A percentile compares a stretch with the other conserved stretches of the same genome.
Evolutionary conservation across 2,329 filamentous ascomycete species (phyloP).

Genomic region (Eutypella sp.): DNA sequence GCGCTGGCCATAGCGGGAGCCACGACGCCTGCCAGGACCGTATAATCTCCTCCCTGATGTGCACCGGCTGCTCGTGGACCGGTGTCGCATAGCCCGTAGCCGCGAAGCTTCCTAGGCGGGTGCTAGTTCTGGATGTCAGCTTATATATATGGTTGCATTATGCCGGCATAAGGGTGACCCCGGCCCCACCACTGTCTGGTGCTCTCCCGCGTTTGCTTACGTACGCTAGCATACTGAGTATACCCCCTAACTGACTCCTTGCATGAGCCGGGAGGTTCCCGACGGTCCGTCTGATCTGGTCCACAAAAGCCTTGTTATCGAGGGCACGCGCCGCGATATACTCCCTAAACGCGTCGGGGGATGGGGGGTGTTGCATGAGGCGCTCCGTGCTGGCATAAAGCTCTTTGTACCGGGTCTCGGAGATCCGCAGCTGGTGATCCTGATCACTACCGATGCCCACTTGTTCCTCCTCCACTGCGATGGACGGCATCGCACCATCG

Average conservation of each 20-base stretch:
- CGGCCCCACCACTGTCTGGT: neutral
- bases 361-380: slow-evolving; percentile 33
- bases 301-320: slow-evolving; percentile 47
- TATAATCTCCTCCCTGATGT: slow-evolving; percentile 57
- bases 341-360: slow-evolving; percentile 39
- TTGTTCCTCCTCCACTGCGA: slow-evolving; percentile 37
- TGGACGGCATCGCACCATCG: slow-evolving; percentile 56
- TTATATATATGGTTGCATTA: too few species aligned
- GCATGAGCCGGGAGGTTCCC: slow-evolving; percentile 27
- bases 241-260: slow-evolving; percentile 32
- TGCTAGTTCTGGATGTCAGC: slow-evolving; percentile 37
- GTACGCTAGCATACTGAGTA: slow-evolving; percentile 40
- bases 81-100: slow-evolving; percentile 64
- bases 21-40: slow-evolving; percentile 57
- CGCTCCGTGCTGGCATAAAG: slow-evolving; percentile 35
- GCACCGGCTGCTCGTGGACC: slow-evolving; percentile 55
- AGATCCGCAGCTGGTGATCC: slow-evolving; percentile 38
- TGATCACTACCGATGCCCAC: slow-evolving; percentile 26
- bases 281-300: slow-evolving; percentile 41
- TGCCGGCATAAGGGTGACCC: too few species aligned
- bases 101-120: slow-evolving; percentile 56
- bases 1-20: slow-evolving; percentile 46
- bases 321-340: slow-evolving; percentile 50
- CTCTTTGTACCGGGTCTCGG: slow-evolving; percentile 45
- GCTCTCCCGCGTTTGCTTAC: slow-evolving; percentile 17